These are phyloP conservation scores for Thermoascus crustaceus DNA, from an alignment of 2,329 filamentous ascomycete genomes.

Conservation along the genomic window DNA sequence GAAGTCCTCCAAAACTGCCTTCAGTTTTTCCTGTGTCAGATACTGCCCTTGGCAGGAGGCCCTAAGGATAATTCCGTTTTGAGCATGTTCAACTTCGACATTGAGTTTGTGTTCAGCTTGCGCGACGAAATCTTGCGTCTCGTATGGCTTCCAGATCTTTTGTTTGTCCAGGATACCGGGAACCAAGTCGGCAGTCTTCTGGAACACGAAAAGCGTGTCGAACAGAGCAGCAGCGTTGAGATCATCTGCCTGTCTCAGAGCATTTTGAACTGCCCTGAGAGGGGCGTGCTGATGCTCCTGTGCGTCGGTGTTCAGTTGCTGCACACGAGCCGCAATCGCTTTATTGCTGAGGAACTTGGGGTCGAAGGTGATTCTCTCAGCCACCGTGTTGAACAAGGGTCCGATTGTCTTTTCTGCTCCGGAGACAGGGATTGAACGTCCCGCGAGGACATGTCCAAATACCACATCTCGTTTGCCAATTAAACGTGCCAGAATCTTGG, in stretches of 20 bases:
- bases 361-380: constrained; percentile 32
- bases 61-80: constrained; percentile 13
- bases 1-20: constrained; percentile 13
- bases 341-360: constrained; percentile 31
- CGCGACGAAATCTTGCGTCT: constrained; percentile 14
- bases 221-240: constrained; percentile 31
- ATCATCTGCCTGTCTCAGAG: constrained; percentile 30
- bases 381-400: constrained; percentile 50
- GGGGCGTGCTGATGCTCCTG: constrained; percentile 46
- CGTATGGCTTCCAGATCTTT: constrained; percentile 17
- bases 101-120: constrained; percentile 24
- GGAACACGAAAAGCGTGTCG: constrained; percentile 47
- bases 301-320: constrained; percentile 37
- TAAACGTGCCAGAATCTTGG: constrained; percentile 21
- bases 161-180: constrained; percentile 10
- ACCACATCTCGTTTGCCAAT: constrained; percentile 25
- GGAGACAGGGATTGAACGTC: constrained; percentile 41
- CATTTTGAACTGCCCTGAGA: constrained; percentile 41
- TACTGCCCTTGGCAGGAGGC: constrained; percentile 17
- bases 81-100: constrained; percentile 21
- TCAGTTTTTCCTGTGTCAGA: constrained; percentile 13
- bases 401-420: constrained; percentile 42
- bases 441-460: constrained; percentile 47
- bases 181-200: constrained; percentile 24
- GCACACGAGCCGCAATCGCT: constrained; percentile 33